phyloP scores from a whole-genome alignment of 108 stramenopile species.

The Nitzschia sp. region DNA sequence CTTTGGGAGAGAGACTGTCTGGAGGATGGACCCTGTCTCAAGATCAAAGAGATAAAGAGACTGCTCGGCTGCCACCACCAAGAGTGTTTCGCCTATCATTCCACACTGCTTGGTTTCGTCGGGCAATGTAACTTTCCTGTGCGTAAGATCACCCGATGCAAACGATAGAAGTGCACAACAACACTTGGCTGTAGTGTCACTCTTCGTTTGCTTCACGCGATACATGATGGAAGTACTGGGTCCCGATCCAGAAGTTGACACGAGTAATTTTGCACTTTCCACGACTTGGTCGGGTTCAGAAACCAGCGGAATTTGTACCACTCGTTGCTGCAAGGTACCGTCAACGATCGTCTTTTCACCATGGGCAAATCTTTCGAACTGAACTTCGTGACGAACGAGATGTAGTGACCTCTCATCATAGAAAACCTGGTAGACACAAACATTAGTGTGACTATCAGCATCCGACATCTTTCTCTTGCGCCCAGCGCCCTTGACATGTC shows the following conservation, averaged over 20 bases:
- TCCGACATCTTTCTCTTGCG: conserved; percentile 33
- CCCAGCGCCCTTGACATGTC: conserved; percentile 1
- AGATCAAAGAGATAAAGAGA: conserved; percentile 33
- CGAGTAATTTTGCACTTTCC: conserved; percentile 1
- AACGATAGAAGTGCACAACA: conserved; percentile 14
- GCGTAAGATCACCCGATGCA: conserved; percentile 6
- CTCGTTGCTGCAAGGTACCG: background rate
- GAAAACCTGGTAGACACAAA: conserved; percentile 30
- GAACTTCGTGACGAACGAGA: conserved; percentile 17
- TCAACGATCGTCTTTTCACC: background rate
- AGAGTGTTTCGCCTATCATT: conserved; percentile 16
- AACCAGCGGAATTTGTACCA: background rate
- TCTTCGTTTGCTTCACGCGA: conserved; percentile 1
- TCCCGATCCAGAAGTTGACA: conserved; percentile 5
- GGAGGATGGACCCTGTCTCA: conserved; percentile 17
- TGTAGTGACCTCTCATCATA: conserved; percentile 1
- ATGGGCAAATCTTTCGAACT: background rate
- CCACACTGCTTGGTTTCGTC: conserved; percentile 20
- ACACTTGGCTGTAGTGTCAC: background rate
- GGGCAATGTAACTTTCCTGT: conserved; percentile 12
- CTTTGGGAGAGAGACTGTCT: conserved; percentile 13
- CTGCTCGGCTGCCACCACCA: conserved; percentile 24
- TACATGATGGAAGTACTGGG: conserved; percentile 10
- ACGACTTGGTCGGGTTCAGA: background rate
- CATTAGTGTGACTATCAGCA: conserved; percentile 22